Evolutionary conservation across 257 asterid genomes (phyloP).

Genomic region (Osmanthus fragrans): DNA sequence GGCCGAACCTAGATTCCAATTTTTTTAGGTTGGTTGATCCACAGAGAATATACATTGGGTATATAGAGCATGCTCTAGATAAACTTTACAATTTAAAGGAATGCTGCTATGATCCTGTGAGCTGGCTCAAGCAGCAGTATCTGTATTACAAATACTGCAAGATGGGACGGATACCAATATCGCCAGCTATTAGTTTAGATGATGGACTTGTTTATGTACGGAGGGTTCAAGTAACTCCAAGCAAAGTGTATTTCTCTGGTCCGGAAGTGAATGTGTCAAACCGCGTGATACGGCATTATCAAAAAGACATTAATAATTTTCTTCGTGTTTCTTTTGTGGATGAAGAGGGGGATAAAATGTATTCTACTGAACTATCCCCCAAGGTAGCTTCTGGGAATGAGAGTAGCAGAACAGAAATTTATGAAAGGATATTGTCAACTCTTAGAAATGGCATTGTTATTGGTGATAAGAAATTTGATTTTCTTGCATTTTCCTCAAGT

Average conservation of each 20-base stretch:
- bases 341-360: slow-evolving; percentile 81
- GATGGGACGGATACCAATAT: slow-evolving; percentile 44
- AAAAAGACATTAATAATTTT: slow-evolving; percentile 55
- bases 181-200: slow-evolving; percentile 57
- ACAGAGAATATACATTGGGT: slow-evolving; percentile 15
- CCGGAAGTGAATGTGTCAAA: slow-evolving; percentile 84
- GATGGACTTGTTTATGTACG: slow-evolving; percentile 77
- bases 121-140: slow-evolving; percentile 67
- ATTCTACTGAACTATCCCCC: slow-evolving; percentile 59
- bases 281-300: slow-evolving; percentile 70
- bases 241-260: slow-evolving; percentile 73
- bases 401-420: slow-evolving; percentile 52
- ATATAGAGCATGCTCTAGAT: slow-evolving; percentile 73
- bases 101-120: slow-evolving; percentile 81
- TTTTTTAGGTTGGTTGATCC: slow-evolving; percentile 67
- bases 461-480: slow-evolving; percentile 71
- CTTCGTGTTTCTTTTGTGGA: slow-evolving; percentile 89
- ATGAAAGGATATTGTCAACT: slow-evolving; percentile 57
- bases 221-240: slow-evolving; percentile 91
- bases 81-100: slow-evolving; percentile 55
- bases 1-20: slow-evolving; percentile 48
- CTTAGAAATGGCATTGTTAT: slow-evolving; percentile 67
- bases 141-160: slow-evolving; percentile 37
- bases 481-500: slow-evolving; percentile 94
- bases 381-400: slow-evolving; percentile 35